Conservation (phyloP, 2,329 filamentous ascomycete species). For the Neopestalotiopsis sp. region DNA sequence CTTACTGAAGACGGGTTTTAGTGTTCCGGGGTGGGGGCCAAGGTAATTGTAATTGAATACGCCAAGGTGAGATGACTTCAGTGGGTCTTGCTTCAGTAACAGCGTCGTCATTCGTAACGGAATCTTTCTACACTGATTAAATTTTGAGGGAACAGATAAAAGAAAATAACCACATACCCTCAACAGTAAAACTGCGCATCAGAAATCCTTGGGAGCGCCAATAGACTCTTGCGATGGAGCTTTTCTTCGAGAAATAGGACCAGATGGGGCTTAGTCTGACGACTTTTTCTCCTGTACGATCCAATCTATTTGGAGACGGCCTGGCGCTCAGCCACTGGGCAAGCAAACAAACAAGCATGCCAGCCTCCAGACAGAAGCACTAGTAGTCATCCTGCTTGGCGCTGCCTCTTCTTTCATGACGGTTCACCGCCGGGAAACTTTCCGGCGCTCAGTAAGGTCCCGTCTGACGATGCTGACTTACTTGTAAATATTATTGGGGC, state of each 20-base stretch:
- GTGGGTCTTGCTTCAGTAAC: not conserved
- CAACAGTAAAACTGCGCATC: not conserved
- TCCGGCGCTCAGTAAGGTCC: not conserved
- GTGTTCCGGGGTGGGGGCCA: not conserved
- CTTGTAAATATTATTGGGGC: not conserved
- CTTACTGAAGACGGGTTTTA: not conserved
- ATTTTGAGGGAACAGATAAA: no score
- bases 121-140: not conserved
- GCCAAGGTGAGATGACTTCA: not conserved
- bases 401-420: not conserved
- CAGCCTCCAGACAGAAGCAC: constrained; percentile 1
- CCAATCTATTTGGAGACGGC: not conserved
- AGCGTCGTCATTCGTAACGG: not conserved
- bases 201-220: not conserved
- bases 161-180: no score
- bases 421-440: constrained; percentile 1
- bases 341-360: not conserved
- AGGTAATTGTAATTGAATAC: not conserved
- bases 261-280: not conserved
- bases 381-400: not conserved
- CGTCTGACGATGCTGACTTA: not conserved
- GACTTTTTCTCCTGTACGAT: not conserved
- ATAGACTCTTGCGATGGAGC: not conserved
- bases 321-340: not conserved
- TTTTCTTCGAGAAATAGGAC: constrained; percentile 1